Conservation (phyloP, 1,284 basidiomycete genomes). For the Sporisorium graminicola region DNA sequence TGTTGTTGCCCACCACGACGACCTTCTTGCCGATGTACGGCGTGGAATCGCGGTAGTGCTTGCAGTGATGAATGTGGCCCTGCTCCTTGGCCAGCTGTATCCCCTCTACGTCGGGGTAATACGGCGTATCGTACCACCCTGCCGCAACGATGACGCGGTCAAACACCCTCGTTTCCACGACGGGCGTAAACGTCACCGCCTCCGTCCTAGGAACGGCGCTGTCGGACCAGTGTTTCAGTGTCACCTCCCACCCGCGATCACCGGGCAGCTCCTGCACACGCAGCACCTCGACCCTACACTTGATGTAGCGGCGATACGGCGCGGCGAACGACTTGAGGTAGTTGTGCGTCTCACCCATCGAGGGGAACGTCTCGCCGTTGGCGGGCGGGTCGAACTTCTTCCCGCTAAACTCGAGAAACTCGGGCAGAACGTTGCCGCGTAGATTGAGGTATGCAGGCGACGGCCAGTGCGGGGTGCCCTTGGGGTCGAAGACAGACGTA, state of each 20-base stretch:
- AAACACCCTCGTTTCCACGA: conserved; percentile 17
- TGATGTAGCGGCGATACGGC: conserved; percentile 34
- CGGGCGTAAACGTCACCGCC: conserved; percentile 26
- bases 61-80: conserved; percentile 59
- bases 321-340: conserved; percentile 49
- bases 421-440: conserved; percentile 61
- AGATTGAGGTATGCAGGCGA: conserved; percentile 60
- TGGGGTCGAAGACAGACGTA: conserved; percentile 33
- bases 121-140: conserved; percentile 60
- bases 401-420: conserved; percentile 57
- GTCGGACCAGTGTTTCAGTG: conserved; percentile 36
- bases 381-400: conserved; percentile 43
- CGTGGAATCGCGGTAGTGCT: conserved; percentile 59
- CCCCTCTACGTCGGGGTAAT: conserved; percentile 50
- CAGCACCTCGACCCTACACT: conserved; percentile 50
- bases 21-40: conserved; percentile 42
- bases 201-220: neutral
- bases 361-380: conserved; percentile 54
- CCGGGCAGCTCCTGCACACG: conserved; percentile 47
- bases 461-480: conserved; percentile 56
- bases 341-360: conserved; percentile 52
- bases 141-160: conserved; percentile 56
- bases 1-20: conserved; percentile 63
- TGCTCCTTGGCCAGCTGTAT: conserved; percentile 27
- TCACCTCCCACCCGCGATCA: conserved; percentile 42